Conservation (phyloP, 495 filamentous ascomycete species). For the Neurospora discreta region DNA sequence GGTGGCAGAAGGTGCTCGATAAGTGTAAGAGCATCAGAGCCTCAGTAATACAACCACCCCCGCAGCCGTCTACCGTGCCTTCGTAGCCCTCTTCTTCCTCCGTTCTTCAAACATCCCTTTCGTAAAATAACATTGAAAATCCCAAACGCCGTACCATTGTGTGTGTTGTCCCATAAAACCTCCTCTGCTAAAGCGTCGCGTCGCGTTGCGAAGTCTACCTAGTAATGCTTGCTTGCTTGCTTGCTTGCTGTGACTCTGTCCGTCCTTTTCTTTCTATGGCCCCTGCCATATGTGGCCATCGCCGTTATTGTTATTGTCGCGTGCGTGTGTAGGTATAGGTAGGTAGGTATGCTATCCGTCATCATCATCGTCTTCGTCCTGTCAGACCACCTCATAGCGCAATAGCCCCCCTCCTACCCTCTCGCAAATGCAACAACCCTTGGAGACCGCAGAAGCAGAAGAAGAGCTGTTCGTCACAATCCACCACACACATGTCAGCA, state of each 20-base stretch:
- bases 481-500: not conserved
- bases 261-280: too few species aligned
- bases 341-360: not conserved
- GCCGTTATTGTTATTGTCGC: not conserved
- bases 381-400: constrained; percentile 37
- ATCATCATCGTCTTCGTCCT: not conserved
- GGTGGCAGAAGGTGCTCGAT: not conserved
- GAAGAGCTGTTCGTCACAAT: not conserved
- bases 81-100: not conserved
- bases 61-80: not conserved
- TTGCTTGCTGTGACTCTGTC: not conserved
- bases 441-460: constrained; percentile 75
- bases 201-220: not conserved
- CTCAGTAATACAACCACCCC: too few species aligned
- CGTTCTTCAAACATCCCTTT: not conserved
- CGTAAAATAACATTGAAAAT: not conserved
- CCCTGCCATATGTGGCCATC: not conserved
- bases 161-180: not conserved
- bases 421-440: constrained; percentile 65
- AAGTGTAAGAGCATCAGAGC: not conserved
- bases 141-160: constrained; percentile 15
- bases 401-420: constrained; percentile 72
- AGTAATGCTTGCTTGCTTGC: not conserved
- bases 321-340: not conserved
- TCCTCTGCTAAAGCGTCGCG: not conserved